Evolutionary conservation across 139 green algal species (phyloP), one percentile per base, ranked within the genome.

Genomic region (Tetraselmis striata): DNA sequence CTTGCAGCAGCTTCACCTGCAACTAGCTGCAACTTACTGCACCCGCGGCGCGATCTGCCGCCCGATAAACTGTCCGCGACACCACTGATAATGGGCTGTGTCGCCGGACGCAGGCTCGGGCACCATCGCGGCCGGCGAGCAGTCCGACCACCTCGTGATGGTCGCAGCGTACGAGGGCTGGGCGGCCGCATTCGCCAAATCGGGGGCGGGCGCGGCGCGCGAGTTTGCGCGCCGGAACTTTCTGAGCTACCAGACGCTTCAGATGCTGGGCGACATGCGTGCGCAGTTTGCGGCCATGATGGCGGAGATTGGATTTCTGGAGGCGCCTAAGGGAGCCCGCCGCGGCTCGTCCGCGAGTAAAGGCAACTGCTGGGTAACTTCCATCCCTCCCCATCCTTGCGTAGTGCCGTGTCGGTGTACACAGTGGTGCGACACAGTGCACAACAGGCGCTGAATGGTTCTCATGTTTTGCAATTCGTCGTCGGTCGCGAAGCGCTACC

Each of bases 131-230:
- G 86, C 90, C 1, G 95, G 94, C 26, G 93, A 98, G 88, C 94
- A 98, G 90, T 94, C 86, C 1, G 96, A 99, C 86, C 96, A 98
- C 84, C 86, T 98, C 77, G 88, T 97, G 23, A 88, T 97, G 87
- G 92, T 92, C 11, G 94, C 94, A n/a, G 96, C 91, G 23, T 95
- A 95, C 77, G 83, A 94, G 31, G 84, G 87, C n/a, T 98, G 93
- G 94, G 30, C 83, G 80, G 81, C 45, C 45, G 45, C 45, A 25
- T 67, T 25, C 45, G 18, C 5, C 5, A 67, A 67, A 67, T 67
- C 27, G 25, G 59, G 86, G 32, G 28, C 77, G 83, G 11, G 29
- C 23, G 26, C 81, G 23, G 84, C 59, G 28, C 1, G 24, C 0
- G 78, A 59, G 23, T 88, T 78, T 77, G 83, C 85, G 58, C 31